Conservation (phyloP, 805 yeast genomes). For the Ogataea allantospora region DNA sequence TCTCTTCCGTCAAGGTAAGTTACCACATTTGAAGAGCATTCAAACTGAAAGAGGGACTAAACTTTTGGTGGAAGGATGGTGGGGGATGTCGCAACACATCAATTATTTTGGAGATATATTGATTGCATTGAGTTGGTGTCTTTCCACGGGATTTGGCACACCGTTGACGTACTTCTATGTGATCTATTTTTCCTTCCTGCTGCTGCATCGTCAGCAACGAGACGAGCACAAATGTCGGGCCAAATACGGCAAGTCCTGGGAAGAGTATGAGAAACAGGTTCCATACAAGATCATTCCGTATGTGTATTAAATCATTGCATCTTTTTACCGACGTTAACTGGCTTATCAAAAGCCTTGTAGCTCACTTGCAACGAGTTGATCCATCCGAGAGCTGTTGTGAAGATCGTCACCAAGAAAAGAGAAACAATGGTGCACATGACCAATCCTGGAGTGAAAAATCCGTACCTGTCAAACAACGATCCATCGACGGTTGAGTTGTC, state of each 20-base stretch:
- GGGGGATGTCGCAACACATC: constrained; percentile 90
- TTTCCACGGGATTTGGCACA: constrained; percentile 80
- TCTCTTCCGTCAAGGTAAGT: constrained; percentile 74
- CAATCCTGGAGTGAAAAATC: constrained; percentile 77
- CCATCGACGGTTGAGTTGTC: constrained; percentile 22
- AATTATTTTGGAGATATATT: constrained; percentile 96
- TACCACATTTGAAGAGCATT: constrained; percentile 66
- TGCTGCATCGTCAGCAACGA: constrained; percentile 84
- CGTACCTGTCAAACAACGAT: constrained; percentile 60
- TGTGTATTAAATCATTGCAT: constrained; percentile 53
- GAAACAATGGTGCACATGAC: constrained; percentile 73
- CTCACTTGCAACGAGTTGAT: constrained; percentile 67
- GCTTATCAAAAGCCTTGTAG: constrained; percentile 80
- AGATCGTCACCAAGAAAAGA: constrained; percentile 52
- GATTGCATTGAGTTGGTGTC: constrained; percentile 87
- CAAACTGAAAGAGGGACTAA: constrained; percentile 75
- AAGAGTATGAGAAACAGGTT: constrained; percentile 71
- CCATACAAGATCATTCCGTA: constrained; percentile 92
- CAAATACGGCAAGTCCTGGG: constrained; percentile 88
- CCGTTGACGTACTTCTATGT: constrained; percentile 87
- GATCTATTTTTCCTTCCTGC: constrained; percentile 73
- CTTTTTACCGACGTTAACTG: constrained; percentile 51
- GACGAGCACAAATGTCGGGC: constrained; percentile 88
- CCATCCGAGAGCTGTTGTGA: constrained; percentile 69
- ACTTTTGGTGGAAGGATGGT: constrained; percentile 90